Evolutionary conservation across 345 rosid genomes (phyloP), one percentile per base, ranked within the genome.

Genomic region (Viola odorata): DNA sequence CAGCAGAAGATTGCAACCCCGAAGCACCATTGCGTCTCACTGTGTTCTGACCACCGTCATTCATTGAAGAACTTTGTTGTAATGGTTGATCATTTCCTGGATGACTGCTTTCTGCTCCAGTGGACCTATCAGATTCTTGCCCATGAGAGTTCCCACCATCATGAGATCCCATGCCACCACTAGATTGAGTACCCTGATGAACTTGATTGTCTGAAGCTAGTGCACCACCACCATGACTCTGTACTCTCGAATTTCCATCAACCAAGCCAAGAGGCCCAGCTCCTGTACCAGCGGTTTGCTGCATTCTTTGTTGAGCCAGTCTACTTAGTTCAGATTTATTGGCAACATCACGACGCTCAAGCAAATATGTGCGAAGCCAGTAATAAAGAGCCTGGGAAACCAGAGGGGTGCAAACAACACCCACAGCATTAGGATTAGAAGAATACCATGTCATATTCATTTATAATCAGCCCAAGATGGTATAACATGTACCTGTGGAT

Each of bases 361-460:
- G 95, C 71, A 94, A 81, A 82, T 94, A 94, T 37, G 99, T 94
- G 41, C 99, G 92, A 17, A 94, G 89, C 96, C 99, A 94, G 81
- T 94, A 94, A 77, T 94, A 94, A 14, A 90, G 82, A 64, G 99
- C 96, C 97, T 94, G 76, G 10, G 5, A 68, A 68, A 57, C 62
- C 16, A 61, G 9, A 38, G 53, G 58, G 45, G 42, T 50, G 60
- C 58, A 40, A 40, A 32, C 42, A 36, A 50, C 68, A 67, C 61
- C 55, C 48, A 67, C 44, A 41, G 4, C 15, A 23, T 5, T 39
- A 48, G 41, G 42, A n/a, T 42, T 42, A 47, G 15, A 38, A 49
- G 44, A 15, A 48, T 14, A 16, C 8, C 12, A 55, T 17, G 52
- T 10, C 55, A 38, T 45, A n/a, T n/a, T 12, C 37, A 40, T 39